Evolutionary conservation across 2,329 filamentous ascomycete genomes (phyloP).

Genomic region (Fusarium virguliforme): DNA sequence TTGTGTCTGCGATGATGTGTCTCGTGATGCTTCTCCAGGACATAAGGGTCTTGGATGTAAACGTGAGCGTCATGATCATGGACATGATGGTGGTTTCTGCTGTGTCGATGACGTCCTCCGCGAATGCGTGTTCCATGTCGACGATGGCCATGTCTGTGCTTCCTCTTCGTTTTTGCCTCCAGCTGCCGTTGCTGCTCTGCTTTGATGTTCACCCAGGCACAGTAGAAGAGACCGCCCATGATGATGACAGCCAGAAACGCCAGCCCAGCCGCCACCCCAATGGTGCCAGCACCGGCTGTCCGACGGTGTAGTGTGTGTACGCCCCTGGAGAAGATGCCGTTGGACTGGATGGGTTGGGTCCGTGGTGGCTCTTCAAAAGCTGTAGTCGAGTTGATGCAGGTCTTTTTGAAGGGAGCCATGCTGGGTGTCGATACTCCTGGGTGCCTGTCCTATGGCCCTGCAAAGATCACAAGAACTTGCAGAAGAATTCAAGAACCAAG

Average conservation of each 20-base stretch:
- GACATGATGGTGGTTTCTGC: neutral
- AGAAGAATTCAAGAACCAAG: slow-evolving; percentile 21
- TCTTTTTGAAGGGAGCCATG: neutral
- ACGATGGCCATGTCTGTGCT: neutral
- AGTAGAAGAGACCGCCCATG: slow-evolving; percentile 25
- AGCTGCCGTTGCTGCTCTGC: neutral
- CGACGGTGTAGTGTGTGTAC: slow-evolving; percentile 23
- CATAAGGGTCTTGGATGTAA: neutral
- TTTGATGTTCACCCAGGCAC: slow-evolving; percentile 27
- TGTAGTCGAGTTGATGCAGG: neutral
- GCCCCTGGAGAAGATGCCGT: neutral
- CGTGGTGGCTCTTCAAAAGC: no score
- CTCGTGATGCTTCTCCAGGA: slow-evolving; percentile 2
- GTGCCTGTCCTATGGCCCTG: neutral
- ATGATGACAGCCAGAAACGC: slow-evolving; percentile 25
- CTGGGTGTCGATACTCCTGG: neutral
- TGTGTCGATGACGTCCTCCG: neutral
- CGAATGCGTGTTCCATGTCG: neutral
- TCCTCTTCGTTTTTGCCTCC: neutral
- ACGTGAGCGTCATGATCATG: neutral
- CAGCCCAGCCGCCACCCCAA: slow-evolving; percentile 33
- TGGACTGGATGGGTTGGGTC: neutral
- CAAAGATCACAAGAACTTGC: neutral
- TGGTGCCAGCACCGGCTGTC: slow-evolving; percentile 16
- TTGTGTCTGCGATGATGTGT: slow-evolving; percentile 3